Base-by-base conservation (phyloP, 1,284 basidiomycete species). In the Hemileia vastatrix region DNA sequence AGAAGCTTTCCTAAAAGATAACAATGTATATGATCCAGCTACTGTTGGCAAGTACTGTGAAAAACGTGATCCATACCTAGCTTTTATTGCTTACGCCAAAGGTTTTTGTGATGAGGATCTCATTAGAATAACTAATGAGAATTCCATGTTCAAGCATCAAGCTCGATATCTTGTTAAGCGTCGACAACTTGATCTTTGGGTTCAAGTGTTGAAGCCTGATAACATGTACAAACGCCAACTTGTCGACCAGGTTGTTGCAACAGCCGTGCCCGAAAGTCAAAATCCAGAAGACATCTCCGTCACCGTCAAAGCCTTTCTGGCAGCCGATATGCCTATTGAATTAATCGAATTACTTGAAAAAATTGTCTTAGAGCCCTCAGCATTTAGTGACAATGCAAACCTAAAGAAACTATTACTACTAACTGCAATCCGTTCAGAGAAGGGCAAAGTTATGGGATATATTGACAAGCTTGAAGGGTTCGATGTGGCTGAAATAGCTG, bases 111-210 rank as follows among this genome's bases (percentile, higher is more conserved):
- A 99, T 70, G 92, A 98, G 9, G 95, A 99, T 78, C 83, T 99
- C 69, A 92, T 99, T 76, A 78, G 84, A 33, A 94, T 99, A 77
- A 98, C 95, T 60, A 98, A 98, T 76, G 94, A 96, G 71, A 99
- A 99, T 80, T 87, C 92, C 33, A 99, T 98, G 95, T 99, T 95
- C 84, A 99, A 98, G 80, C 94, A 98, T 76, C 95, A 98, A 78
- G 90, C 95, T 58, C 86, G 95, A 44, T 99, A 99, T 79, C 85
- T 98, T 66, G 90, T 97, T 75, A 96, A 94, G 80, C 86, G 95
- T 68, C 88, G 94, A 66, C 87, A 93, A 68, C 84, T 90, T 23
- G 94, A 98, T 68, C 85, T 99, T 50, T 99, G 95, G 95, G 85
- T 87, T 2, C 90, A 96, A 78, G 95, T 99, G 45, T 85, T 99